Evolutionary conservation across 2,329 filamentous ascomycete species (phyloP), one percentile per base, ranked within the genome.

Genomic region (Trichophyton mentagrophytes): DNA sequence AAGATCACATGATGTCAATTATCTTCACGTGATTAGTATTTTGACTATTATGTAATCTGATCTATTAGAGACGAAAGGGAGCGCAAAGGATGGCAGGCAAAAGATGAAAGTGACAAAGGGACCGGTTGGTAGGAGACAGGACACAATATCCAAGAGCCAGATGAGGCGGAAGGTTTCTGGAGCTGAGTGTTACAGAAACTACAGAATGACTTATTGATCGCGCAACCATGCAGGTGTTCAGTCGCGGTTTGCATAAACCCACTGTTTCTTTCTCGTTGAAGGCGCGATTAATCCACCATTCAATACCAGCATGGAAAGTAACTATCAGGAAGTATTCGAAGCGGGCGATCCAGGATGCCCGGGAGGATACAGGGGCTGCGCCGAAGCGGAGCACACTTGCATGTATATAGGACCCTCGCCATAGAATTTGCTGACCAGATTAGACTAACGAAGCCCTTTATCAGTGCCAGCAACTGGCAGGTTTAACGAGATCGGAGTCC

Each of bases 401-500:
- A 49, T 15, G 57, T 59, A 59, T 11, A 42, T 44, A 15, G 8
- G 6, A 9, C 46, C 20, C 22, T 20, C 13, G 17, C 36, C 46
- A 20, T 36, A 46, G 20, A 44, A 13, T 25, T 25, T 13, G 30
- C 27, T 17, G 27, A 2, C 9, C 40, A n/a, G 11, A 13, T 7
- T 53, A 4, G 22, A 30, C 22, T 17, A 36, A 55, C n/a, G 25
- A 20, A 42, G 11, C 22, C n/a, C 30, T 27, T 17, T 11, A 2
- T 13, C n/a, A 74, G 74, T 76, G 22, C 70, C 71, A 17, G 71
- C 74, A 3, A 75, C 81, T 61, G 79, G 89, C 57, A 85, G 93
- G 66, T 89, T 87, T 77, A 99, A 95, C 75, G 88, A 95, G 66
- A 91, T 99, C 67, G 90, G 89, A 59, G 89, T 99, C 44, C 93